Conservation (phyloP, 495 filamentous ascomycete species). For the Penicillium silybi region DNA sequence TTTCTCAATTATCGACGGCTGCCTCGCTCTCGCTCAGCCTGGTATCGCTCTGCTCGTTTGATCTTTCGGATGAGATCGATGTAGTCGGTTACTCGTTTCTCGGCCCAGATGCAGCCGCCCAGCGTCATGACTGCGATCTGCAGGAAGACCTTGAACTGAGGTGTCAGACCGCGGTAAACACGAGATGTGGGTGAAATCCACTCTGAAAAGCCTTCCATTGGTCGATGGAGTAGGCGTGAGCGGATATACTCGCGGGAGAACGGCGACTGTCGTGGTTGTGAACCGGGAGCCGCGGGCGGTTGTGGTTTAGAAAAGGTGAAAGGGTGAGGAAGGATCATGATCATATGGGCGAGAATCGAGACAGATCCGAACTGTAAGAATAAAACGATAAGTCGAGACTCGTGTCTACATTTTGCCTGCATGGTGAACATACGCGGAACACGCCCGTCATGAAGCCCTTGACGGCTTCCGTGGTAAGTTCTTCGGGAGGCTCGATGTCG, state of each 20-base stretch:
- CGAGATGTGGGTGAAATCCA: constrained; percentile 53
- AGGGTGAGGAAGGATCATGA: constrained; percentile 43
- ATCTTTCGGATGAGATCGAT: constrained; percentile 46
- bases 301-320: constrained; percentile 36
- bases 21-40: constrained; percentile 51
- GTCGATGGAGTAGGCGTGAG: constrained; percentile 40
- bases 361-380: constrained; percentile 42
- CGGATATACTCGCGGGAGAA: constrained; percentile 38
- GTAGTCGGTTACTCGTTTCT: constrained; percentile 67
- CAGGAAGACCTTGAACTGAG: constrained; percentile 90
- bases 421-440: constrained; percentile 37
- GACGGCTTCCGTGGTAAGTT: constrained; percentile 39
- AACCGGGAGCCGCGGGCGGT: constrained; percentile 15
- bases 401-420: not conserved
- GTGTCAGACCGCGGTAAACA: constrained; percentile 74
- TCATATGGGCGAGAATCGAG: constrained; percentile 48
- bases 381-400: not conserved
- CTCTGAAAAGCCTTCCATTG: constrained; percentile 42
- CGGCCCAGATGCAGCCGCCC: constrained; percentile 80
- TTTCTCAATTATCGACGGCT: constrained; percentile 11
- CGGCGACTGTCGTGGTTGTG: constrained; percentile 24
- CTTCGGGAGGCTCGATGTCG: constrained; percentile 39
- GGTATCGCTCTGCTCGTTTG: constrained; percentile 59
- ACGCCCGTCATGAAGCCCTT: constrained; percentile 44
- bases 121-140: constrained; percentile 87